Evolutionary conservation across 495 filamentous ascomycete species (phyloP).

Genomic region (Xylaria grammica): DNA sequence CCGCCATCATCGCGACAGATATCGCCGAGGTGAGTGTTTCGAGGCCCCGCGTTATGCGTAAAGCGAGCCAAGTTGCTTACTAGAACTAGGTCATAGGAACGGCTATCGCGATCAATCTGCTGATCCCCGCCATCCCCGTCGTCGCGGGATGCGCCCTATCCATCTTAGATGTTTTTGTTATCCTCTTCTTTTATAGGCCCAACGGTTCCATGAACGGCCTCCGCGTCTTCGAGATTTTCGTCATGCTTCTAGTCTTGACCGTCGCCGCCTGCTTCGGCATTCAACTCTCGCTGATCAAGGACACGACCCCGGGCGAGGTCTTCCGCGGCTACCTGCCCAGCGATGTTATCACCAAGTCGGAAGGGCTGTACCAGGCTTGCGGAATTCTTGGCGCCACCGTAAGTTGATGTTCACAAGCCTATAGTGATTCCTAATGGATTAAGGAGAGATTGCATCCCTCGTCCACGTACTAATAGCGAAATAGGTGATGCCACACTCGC

Average conservation of each 20-base stretch:
- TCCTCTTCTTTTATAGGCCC: conserved; percentile 84
- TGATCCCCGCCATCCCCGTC: conserved; percentile 76
- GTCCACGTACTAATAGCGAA: background rate
- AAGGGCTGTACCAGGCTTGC: conserved; percentile 84
- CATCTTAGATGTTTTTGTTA: conserved; percentile 81
- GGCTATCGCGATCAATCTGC: conserved; percentile 86
- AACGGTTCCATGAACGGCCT: conserved; percentile 74
- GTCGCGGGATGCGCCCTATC: conserved; percentile 88
- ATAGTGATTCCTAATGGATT: background rate
- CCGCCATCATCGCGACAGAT: conserved; percentile 85
- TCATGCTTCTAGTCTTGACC: conserved; percentile 77
- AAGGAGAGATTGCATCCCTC: background rate
- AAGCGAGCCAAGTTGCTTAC: conserved; percentile 25
- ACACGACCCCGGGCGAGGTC: conserved; percentile 73
- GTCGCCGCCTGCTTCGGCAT: conserved; percentile 93
- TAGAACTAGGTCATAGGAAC: conserved; percentile 77
- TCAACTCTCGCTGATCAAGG: conserved; percentile 77
- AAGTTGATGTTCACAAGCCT: conserved; percentile 21
- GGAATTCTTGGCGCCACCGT: conserved; percentile 89
- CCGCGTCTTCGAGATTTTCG: conserved; percentile 79
- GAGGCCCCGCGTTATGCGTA: background rate
- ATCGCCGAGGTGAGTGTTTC: conserved; percentile 70
- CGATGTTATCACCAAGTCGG: conserved; percentile 66
- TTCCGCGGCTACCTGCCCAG: conserved; percentile 87
- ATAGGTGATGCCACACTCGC: conserved; percentile 83